Percentiles rank a stretch among this genome's conserved stretches.
Evolutionary conservation across 2,329 filamentous ascomycete species (phyloP).

Genomic region (Penicillium vulpinum): DNA sequence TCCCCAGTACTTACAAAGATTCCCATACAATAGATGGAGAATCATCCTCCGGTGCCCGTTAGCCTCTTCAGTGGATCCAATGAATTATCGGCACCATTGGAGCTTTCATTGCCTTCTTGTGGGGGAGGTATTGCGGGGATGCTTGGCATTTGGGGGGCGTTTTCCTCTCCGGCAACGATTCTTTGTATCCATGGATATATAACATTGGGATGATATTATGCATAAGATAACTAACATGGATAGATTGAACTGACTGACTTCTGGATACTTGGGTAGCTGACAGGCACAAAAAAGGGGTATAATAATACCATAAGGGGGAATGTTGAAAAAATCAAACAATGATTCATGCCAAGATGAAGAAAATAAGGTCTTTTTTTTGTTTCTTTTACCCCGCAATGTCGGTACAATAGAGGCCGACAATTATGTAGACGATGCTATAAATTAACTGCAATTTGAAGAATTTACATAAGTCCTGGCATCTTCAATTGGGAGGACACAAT

Average conservation of each 20-base stretch:
- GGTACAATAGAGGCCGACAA: constrained; percentile 8
- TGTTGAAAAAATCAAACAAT: neutral
- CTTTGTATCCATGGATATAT: too few relatives aligned
- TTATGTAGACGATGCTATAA: neutral
- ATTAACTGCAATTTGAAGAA: neutral
- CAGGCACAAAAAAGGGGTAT: too few relatives aligned
- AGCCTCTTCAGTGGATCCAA: too few relatives aligned
- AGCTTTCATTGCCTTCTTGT: neutral
- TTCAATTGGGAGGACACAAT: neutral
- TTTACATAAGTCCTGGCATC: neutral
- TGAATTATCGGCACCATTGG: neutral
- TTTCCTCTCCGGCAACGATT: neutral
- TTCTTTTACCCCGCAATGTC: constrained; percentile 9
- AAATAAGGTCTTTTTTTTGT: too few relatives aligned
- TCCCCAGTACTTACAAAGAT: too few relatives aligned
- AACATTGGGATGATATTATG: neutral
- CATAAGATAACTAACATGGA: neutral
- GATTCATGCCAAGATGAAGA: constrained; percentile 2
- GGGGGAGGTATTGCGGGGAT: neutral
- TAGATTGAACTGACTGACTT: neutral
- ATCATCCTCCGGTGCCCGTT: too few relatives aligned
- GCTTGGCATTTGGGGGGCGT: neutral
- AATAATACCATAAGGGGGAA: neutral
- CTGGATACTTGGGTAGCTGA: neutral
- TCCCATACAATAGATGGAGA: too few relatives aligned